A percentile compares a stretch with the other conserved stretches of the same genome.
Evolutionary conservation across 306 rosid genomes (phyloP).

Genomic region (Gleditsia sinensis): DNA sequence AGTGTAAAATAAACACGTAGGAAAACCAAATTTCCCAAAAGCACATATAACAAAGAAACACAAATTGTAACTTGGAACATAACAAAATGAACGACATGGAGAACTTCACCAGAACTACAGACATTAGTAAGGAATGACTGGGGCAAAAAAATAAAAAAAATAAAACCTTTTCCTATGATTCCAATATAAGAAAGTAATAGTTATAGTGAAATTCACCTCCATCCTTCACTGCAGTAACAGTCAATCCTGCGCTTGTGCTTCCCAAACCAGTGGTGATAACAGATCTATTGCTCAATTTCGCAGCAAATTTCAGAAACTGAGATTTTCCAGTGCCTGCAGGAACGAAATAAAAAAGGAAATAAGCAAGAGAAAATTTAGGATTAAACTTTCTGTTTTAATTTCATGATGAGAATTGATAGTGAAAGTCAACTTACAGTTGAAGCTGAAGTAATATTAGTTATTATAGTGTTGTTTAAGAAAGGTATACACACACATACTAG

Average conservation of each 20-base stretch:
- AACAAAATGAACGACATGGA: slow-evolving; percentile 23
- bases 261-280: slow-evolving; percentile 97
- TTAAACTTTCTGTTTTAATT: not conserved
- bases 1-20: not conserved
- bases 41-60: not conserved
- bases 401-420: slow-evolving; percentile 20
- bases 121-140: not conserved
- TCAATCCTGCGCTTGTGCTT: slow-evolving; percentile 96
- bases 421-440: slow-evolving; percentile 25
- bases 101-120: slow-evolving; percentile 7
- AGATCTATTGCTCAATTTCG: slow-evolving; percentile 89
- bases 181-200: not conserved
- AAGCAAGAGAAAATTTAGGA: slow-evolving; percentile 21
- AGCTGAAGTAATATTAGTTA: not conserved
- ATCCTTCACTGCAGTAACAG: slow-evolving; percentile 97
- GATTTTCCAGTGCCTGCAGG: slow-evolving; percentile 88
- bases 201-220: slow-evolving; percentile 56
- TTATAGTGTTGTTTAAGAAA: not conserved
- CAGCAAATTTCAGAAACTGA: slow-evolving; percentile 92
- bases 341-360: slow-evolving; percentile 3
- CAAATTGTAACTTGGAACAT: slow-evolving; percentile 15
- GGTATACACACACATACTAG: slow-evolving; percentile 1
- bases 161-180: slow-evolving; percentile 1
- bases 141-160: too few species aligned
- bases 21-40: slow-evolving; percentile 1